A percentile compares a stretch with the other conserved stretches of the same genome.
Evolutionary conservation across 345 rosid species (phyloP).

Genomic region (Camelina hispida): DNA sequence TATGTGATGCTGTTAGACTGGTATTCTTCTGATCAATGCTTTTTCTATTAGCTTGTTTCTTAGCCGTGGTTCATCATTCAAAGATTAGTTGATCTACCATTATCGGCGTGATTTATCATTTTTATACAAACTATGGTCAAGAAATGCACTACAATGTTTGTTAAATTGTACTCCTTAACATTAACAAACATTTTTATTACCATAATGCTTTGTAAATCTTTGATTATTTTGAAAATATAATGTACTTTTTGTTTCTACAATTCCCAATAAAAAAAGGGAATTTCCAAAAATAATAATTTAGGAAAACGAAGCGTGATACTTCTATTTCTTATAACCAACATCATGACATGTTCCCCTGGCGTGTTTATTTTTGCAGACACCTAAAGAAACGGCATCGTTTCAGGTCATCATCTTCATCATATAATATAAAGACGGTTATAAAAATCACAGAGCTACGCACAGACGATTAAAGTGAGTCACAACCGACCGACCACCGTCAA

Average conservation of each 20-base stretch:
- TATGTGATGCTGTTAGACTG: conserved; percentile 33
- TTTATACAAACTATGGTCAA: no score
- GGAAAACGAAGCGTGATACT: conserved; percentile 17
- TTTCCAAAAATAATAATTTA: background rate
- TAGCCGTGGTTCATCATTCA: conserved; percentile 39
- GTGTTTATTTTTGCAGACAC: conserved; percentile 31
- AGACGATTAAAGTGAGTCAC: background rate
- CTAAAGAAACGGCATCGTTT: conserved; percentile 42
- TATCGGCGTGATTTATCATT: background rate
- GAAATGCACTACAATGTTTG: no score
- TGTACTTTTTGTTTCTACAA: no score
- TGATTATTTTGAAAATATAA: no score
- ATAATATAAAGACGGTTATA: conserved; percentile 29
- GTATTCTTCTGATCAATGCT: conserved; percentile 54
- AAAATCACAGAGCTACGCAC: conserved; percentile 21
- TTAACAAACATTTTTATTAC: no score
- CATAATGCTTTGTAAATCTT: no score
- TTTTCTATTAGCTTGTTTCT: conserved; percentile 57
- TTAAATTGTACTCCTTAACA: no score
- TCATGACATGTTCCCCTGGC: conserved; percentile 38
- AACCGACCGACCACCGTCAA: conserved; percentile 31
- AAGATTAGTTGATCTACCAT: background rate
- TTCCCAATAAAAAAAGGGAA: no score
- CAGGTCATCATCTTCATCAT: conserved; percentile 23
- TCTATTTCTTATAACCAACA: conserved; percentile 1